Percentiles rank a stretch among this genome's conserved stretches.
Evolutionary conservation across 1,284 basidiomycete species (phyloP).

Genomic region (Heterobasidion parviporum): DNA sequence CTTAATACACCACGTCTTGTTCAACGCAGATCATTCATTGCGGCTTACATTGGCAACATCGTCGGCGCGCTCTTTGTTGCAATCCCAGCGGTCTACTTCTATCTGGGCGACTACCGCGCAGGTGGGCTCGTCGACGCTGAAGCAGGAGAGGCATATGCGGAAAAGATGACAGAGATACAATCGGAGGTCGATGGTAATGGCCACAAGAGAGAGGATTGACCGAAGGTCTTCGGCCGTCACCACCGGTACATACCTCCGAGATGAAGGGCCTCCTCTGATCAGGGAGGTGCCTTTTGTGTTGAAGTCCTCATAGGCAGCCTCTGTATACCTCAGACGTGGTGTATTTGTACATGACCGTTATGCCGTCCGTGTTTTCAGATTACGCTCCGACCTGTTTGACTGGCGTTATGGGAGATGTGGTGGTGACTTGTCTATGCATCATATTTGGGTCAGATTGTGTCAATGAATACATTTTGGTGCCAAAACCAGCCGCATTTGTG

Average conservation of each 20-base stretch:
- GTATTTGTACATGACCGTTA: no score
- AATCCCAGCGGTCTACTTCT: constrained; percentile 54
- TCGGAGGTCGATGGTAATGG: background rate
- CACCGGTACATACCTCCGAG: background rate
- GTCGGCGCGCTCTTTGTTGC: constrained; percentile 59
- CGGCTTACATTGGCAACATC: constrained; percentile 61
- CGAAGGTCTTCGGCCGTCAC: background rate
- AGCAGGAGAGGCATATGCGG: constrained; percentile 8
- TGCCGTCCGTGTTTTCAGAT: no score
- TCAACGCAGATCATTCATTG: constrained; percentile 49
- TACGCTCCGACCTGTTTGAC: no score
- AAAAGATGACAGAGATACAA: background rate
- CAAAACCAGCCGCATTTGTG: no score
- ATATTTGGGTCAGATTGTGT: no score
- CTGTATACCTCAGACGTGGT: no score
- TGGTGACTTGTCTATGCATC: no score
- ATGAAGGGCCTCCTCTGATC: no score
- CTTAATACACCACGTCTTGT: background rate
- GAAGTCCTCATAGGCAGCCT: no score
- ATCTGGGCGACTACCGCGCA: constrained; percentile 41
- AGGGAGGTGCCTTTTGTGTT: no score
- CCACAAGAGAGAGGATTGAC: background rate
- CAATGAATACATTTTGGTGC: no score
- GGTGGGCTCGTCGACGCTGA: constrained; percentile 31
- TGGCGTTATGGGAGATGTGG: no score